A percentile compares a stretch with the other conserved stretches of the same genome.
phyloP scores from a whole-genome alignment of 208 protist species.

The Acanthamoeba castellanii region DNA sequence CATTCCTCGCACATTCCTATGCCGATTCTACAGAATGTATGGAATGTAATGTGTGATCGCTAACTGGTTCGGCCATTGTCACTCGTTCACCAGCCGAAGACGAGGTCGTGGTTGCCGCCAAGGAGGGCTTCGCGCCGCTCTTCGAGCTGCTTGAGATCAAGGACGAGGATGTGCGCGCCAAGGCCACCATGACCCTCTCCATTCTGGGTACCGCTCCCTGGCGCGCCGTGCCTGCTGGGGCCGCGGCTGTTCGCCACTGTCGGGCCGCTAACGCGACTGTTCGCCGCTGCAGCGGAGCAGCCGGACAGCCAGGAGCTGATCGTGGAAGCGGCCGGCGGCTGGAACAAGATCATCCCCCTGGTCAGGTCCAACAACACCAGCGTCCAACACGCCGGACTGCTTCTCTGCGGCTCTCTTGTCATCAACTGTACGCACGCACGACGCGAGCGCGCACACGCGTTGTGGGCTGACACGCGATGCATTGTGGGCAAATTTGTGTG shows the following conservation, averaged over 20 bases:
- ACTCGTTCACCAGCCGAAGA: slow-evolving; percentile 17
- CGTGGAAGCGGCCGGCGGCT: slow-evolving; percentile 39
- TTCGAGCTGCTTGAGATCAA: slow-evolving; percentile 66
- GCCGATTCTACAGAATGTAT: too few species aligned
- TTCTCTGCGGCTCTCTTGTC: slow-evolving; percentile 61
- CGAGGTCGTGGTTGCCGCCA: background rate
- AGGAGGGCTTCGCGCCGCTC: slow-evolving; percentile 37
- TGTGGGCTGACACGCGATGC: background rate
- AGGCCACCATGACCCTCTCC: slow-evolving; percentile 63
- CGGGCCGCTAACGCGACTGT: too few species aligned
- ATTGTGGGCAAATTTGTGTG: background rate
- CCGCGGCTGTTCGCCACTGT: too few species aligned
- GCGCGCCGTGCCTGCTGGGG: background rate
- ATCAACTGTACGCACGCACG: slow-evolving; percentile 24
- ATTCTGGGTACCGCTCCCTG: slow-evolving; percentile 29
- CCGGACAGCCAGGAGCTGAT: slow-evolving; percentile 53
- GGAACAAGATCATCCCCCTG: slow-evolving; percentile 40
- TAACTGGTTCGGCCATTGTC: background rate
- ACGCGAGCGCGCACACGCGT: background rate
- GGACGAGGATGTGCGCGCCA: slow-evolving; percentile 53
- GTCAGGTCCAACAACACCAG: background rate
- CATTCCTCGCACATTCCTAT: background rate
- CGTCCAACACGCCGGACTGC: slow-evolving; percentile 50
- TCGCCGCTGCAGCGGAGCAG: background rate
- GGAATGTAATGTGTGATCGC: background rate